Conservation (phyloP, 2,329 filamentous ascomycete genomes). For the Colletotrichum zoysiae region DNA sequence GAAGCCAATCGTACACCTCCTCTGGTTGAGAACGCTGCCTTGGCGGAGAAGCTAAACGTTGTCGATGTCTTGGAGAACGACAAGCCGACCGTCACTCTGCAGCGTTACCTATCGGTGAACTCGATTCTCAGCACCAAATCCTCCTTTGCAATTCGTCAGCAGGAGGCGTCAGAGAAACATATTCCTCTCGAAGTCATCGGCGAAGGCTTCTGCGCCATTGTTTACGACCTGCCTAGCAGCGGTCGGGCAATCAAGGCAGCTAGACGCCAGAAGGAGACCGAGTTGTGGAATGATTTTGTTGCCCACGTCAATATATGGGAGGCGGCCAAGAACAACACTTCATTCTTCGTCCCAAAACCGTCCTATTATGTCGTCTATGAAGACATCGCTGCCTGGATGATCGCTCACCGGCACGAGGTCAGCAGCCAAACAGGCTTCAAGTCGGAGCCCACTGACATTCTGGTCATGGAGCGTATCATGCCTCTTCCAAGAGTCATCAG, state of each 20-base stretch:
- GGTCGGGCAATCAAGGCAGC: neutral
- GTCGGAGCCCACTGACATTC: neutral
- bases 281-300: neutral
- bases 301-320: slow-evolving; percentile 1
- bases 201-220: neutral
- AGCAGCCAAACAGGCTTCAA: neutral
- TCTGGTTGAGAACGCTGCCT: neutral
- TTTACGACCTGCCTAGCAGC: neutral
- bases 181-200: neutral
- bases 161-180: neutral
- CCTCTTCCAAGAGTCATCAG: slow-evolving; percentile 45
- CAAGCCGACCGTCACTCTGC: neutral
- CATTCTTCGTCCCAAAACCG: neutral
- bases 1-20: neutral
- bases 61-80: neutral
- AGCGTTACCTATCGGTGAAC: slow-evolving; percentile 4
- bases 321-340: neutral
- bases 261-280: neutral
- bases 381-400: neutral
- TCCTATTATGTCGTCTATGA: neutral
- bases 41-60: neutral
- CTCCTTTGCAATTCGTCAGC: neutral
- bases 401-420: neutral
- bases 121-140: slow-evolving; percentile 2
- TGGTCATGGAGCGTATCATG: slow-evolving; percentile 44